Evolutionary conservation across 768 basidiomycete genomes (phyloP).

Genomic region (Phanerochaete sordida): DNA sequence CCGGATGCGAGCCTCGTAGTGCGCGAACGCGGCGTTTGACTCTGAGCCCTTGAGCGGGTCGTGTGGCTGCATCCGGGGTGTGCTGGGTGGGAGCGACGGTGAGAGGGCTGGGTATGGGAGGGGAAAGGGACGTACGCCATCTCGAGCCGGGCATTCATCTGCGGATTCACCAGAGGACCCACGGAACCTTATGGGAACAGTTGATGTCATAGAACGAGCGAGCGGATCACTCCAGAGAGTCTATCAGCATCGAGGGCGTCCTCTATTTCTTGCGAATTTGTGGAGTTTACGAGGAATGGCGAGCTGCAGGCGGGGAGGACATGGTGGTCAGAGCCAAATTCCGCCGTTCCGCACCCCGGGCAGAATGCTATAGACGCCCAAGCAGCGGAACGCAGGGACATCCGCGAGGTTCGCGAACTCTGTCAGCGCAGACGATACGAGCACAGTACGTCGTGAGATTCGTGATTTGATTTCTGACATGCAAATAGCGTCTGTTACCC

Average conservation of each 20-base stretch:
- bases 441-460: too few species aligned
- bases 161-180: too few species aligned
- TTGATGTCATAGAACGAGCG: not conserved
- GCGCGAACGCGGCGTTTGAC: slow-evolving; percentile 13
- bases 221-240: not conserved
- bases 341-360: not conserved
- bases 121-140: not conserved
- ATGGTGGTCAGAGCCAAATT: not conserved
- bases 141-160: not conserved
- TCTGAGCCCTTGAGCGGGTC: not conserved
- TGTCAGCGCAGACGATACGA: too few species aligned
- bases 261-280: not conserved
- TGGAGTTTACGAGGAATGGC: not conserved
- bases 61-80: not conserved
- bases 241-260: not conserved
- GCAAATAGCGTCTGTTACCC: too few species aligned
- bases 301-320: not conserved
- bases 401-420: too few species aligned
- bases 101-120: not conserved
- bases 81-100: not conserved
- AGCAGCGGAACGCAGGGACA: too few species aligned
- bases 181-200: not conserved
- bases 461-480: too few species aligned
- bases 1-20: slow-evolving; percentile 12
- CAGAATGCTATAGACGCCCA: not conserved